Percentiles rank a stretch among this genome's conserved stretches.
Evolutionary conservation across 495 filamentous ascomycete species (phyloP).

Genomic region (Friedmanniomyces simplex): DNA sequence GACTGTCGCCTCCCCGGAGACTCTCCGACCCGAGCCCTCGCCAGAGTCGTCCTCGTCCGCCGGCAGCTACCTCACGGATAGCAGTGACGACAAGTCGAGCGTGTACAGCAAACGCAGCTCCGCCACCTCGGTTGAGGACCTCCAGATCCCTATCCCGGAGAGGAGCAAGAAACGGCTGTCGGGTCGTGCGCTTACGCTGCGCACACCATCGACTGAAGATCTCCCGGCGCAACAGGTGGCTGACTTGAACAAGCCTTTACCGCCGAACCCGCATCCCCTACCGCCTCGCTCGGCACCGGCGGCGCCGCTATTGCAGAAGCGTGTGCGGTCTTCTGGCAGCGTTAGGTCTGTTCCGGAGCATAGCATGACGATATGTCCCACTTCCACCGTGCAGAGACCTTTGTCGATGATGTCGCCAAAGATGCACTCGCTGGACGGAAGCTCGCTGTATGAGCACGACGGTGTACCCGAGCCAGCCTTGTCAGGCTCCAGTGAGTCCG

Average conservation of each 20-base stretch:
- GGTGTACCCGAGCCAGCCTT: background rate
- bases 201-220: background rate
- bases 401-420: constrained; percentile 1
- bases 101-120: constrained; percentile 19
- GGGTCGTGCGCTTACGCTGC: background rate
- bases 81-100: constrained; percentile 7
- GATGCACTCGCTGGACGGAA: constrained; percentile 3
- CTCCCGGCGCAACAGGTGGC: background rate
- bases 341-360: background rate
- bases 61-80: background rate
- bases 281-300: background rate
- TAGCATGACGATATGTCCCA: background rate
- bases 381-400: background rate
- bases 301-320: background rate
- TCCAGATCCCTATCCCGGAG: background rate
- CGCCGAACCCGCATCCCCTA: constrained; percentile 7
- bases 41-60: constrained; percentile 6
- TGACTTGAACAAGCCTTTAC: constrained; percentile 15
- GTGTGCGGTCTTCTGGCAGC: background rate
- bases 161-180: background rate
- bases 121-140: constrained; percentile 17
- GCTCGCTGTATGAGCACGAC: background rate
- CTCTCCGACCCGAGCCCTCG: background rate
- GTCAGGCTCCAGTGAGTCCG: background rate
- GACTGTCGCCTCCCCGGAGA: background rate